Percentiles rank a stretch among this genome's conserved stretches.
Evolutionary conservation across 345 rosid species (phyloP).

Genomic region (Syzygium grande): DNA sequence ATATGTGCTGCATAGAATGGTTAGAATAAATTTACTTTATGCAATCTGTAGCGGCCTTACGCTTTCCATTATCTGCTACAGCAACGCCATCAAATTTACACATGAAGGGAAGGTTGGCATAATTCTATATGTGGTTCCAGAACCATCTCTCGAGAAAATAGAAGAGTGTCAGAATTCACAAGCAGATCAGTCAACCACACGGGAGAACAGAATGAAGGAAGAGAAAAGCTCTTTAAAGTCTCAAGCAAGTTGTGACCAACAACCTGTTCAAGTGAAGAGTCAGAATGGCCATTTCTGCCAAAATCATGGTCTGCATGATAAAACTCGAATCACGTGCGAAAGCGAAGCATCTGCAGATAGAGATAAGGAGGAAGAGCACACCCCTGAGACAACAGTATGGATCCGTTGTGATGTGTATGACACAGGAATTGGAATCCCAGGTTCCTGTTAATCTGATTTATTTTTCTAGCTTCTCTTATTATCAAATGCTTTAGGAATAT

Average conservation of each 20-base stretch:
- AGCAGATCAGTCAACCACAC: constrained; percentile 12
- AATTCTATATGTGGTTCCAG: constrained; percentile 56
- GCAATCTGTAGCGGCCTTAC: neutral
- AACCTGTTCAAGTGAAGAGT: constrained; percentile 9
- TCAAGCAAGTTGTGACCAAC: constrained; percentile 3
- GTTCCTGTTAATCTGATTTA: constrained; percentile 10
- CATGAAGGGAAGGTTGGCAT: constrained; percentile 92
- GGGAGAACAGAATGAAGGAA: constrained; percentile 15
- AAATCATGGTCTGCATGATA: constrained; percentile 9
- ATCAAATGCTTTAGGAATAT: neutral
- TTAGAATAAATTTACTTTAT: neutral
- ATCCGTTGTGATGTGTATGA: constrained; percentile 83
- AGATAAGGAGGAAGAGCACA: neutral
- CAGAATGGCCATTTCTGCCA: constrained; percentile 1
- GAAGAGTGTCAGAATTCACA: constrained; percentile 19
- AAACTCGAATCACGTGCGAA: constrained; percentile 17
- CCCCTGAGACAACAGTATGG: constrained; percentile 62
- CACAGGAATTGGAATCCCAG: constrained; percentile 97
- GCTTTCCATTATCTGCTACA: constrained; percentile 11
- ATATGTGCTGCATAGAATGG: neutral
- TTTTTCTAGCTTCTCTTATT: neutral
- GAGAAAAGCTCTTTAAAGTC: constrained; percentile 12
- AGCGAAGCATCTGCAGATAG: constrained; percentile 10
- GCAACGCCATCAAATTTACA: constrained; percentile 94
- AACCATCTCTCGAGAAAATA: constrained; percentile 40